Percentiles rank a stretch among this genome's conserved stretches.
phyloP scores from a whole-genome alignment of 2,329 filamentous ascomycete genomes.

The Paramyrothecium sp. region DNA sequence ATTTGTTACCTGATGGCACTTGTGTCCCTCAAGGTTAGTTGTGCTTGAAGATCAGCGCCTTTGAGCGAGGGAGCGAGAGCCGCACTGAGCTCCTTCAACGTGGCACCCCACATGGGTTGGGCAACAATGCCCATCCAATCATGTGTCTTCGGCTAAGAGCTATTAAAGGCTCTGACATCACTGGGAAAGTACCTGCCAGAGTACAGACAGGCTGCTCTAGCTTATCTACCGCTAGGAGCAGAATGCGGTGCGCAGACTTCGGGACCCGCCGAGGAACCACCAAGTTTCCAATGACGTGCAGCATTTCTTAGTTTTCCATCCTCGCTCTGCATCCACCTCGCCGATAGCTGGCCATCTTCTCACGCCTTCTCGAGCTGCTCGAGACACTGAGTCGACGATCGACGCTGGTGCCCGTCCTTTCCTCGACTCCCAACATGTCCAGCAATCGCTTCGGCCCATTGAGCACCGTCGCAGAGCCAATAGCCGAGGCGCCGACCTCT shows the following conservation, averaged over 20 bases:
- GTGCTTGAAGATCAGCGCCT: too few species aligned
- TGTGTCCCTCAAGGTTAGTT: too few species aligned
- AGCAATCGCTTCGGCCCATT: slow-evolving; percentile 28
- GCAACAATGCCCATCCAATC: too few species aligned
- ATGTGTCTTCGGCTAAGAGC: too few species aligned
- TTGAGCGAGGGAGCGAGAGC: too few species aligned
- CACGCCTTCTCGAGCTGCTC: background rate
- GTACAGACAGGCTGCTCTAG: too few species aligned
- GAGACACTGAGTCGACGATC: too few species aligned
- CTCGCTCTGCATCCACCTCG: background rate
- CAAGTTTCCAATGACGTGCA: background rate
- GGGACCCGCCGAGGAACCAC: background rate
- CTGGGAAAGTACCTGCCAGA: background rate
- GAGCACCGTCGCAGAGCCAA: slow-evolving; percentile 12
- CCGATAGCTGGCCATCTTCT: background rate
- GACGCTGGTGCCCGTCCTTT: background rate
- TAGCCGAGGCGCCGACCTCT: slow-evolving; percentile 8
- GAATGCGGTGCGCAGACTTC: background rate
- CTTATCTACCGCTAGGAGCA: background rate
- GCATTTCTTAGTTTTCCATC: background rate
- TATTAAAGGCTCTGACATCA: background rate
- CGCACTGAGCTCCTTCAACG: too few species aligned
- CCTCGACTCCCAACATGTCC: slow-evolving; percentile 21
- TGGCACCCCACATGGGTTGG: too few species aligned
- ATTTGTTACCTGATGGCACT: too few species aligned